phyloP scores from a whole-genome alignment of 495 filamentous ascomycete genomes.

The Tuber brumale region DNA sequence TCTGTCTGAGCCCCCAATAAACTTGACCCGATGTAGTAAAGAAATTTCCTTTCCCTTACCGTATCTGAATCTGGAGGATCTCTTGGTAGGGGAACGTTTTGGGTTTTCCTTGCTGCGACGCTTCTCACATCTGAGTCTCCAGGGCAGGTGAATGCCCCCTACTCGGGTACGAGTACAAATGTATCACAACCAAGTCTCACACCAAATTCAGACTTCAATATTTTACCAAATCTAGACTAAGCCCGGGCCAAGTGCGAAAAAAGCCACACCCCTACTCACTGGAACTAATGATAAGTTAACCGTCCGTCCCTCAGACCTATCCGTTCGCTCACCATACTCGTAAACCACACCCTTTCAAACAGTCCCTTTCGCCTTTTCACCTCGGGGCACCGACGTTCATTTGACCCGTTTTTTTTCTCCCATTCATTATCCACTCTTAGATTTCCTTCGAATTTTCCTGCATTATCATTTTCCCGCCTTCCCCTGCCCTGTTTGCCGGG shows the following conservation, averaged over 20 bases:
- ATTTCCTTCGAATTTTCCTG: slow-evolving; percentile 7
- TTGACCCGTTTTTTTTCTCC: slow-evolving; percentile 8
- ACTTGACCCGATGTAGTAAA: not conserved
- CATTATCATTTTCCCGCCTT: not conserved
- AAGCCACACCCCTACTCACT: slow-evolving; percentile 25
- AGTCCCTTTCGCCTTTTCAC: not conserved
- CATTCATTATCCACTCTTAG: slow-evolving; percentile 18
- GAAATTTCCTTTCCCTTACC: not conserved
- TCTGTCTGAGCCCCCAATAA: not conserved
- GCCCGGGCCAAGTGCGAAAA: slow-evolving; percentile 21
- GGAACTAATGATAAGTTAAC: slow-evolving; percentile 9
- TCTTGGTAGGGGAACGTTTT: not conserved
- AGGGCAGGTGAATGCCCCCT: not conserved
- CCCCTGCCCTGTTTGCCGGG: not conserved
- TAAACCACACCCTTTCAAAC: slow-evolving; percentile 3
- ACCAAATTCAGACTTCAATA: slow-evolving; percentile 15
- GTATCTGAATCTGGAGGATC: not conserved
- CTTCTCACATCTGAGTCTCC: not conserved
- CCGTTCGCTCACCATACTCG: slow-evolving; percentile 9
- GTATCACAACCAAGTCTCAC: not conserved
- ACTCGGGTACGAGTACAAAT: too few species aligned
- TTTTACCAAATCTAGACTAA: slow-evolving; percentile 15
- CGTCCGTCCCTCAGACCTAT: slow-evolving; percentile 8
- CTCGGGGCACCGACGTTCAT: not conserved
- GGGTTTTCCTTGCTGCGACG: not conserved